Conservation (phyloP, 192 early-diverging fungal species). For the Hyaloraphidium curvatum region DNA sequence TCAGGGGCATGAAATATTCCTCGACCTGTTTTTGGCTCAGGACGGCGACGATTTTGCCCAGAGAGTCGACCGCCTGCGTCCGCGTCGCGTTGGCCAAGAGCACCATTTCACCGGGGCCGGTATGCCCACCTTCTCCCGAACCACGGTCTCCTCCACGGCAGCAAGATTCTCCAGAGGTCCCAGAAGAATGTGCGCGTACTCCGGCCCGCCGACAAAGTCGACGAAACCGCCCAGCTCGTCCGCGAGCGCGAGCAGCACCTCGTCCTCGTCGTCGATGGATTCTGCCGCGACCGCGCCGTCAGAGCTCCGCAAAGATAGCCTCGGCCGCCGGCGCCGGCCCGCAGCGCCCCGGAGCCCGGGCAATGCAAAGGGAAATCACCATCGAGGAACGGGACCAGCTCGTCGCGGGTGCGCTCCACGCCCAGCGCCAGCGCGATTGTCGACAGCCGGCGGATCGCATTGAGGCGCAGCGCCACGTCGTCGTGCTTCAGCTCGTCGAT, state of each 20-base stretch:
- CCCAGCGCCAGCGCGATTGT: conserved; percentile 88
- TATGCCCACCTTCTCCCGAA: conserved; percentile 75
- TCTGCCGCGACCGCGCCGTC: conserved; percentile 30
- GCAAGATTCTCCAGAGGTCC: conserved; percentile 90
- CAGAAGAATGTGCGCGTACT: conserved; percentile 67
- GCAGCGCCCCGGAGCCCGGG: not conserved
- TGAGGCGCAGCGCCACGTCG: conserved; percentile 62
- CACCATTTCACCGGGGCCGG: not conserved
- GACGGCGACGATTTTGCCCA: conserved; percentile 57
- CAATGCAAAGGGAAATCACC: conserved; percentile 28
- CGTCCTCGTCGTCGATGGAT: conserved; percentile 98
- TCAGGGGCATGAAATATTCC: conserved; percentile 72
- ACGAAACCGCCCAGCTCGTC: conserved; percentile 86
- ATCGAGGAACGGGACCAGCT: conserved; percentile 95
- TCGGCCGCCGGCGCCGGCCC: too few relatives aligned
- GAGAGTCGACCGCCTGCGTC: conserved; percentile 81
- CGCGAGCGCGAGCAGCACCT: conserved; percentile 79
- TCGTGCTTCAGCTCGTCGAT: conserved; percentile 90
- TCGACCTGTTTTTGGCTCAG: conserved; percentile 69
- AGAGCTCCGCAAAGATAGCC: too few relatives aligned
- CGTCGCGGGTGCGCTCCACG: conserved; percentile 77
- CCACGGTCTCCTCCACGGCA: conserved; percentile 91
- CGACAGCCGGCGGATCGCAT: conserved; percentile 57
- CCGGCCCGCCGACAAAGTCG: conserved; percentile 78
- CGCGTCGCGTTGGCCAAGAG: not conserved